phyloP scores from a whole-genome alignment of 305 asterid genomes.

The Fraxinus latifolia region DNA sequence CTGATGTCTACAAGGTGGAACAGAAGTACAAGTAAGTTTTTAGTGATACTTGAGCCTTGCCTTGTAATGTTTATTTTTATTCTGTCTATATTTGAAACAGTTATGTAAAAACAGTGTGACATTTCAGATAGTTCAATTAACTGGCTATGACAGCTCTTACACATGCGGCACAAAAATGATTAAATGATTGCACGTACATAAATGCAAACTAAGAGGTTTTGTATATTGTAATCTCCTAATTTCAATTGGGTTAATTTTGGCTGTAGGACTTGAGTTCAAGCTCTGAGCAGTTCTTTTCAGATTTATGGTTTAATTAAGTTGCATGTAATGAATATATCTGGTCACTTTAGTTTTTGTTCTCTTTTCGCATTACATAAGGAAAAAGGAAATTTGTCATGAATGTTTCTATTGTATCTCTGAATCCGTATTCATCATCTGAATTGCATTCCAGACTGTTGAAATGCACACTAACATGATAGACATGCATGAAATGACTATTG shows the following conservation, averaged over 20 bases:
- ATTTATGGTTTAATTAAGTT: neutral
- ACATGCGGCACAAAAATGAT: neutral
- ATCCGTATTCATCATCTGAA: neutral
- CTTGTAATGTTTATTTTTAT: neutral
- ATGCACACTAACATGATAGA: neutral
- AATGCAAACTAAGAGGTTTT: neutral
- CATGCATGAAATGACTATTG: neutral
- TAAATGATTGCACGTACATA: neutral
- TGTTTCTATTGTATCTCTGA: neutral
- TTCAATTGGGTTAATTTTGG: neutral
- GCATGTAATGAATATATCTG: neutral
- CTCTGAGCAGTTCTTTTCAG: neutral
- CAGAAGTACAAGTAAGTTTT: slow-evolving; percentile 66
- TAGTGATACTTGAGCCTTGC: slow-evolving; percentile 1
- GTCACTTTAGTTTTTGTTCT: neutral
- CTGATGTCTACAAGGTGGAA: slow-evolving; percentile 83
- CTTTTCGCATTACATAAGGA: neutral
- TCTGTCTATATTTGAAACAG: neutral
- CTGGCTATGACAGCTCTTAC: neutral
- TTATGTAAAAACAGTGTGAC: neutral
- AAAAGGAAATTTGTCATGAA: neutral
- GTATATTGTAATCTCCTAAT: neutral
- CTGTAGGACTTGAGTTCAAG: neutral
- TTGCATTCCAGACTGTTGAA: neutral
- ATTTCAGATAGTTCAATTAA: neutral